Conservation (phyloP, 2,329 filamentous ascomycete genomes). For the Raffaelea arxii region DNA sequence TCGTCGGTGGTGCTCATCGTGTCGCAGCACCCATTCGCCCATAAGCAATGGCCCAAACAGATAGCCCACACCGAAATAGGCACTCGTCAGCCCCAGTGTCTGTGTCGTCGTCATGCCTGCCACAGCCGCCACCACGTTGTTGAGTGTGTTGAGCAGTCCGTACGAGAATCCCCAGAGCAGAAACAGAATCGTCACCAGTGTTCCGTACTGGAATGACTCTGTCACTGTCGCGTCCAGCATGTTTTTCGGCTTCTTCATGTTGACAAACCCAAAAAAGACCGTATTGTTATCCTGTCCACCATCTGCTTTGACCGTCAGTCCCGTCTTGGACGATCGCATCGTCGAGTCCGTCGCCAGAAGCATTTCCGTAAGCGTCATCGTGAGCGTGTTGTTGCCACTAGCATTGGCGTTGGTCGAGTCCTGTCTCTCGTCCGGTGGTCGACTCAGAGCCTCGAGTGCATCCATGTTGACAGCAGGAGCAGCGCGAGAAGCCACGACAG, state of each 20-base stretch:
- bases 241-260: constrained; percentile 58
- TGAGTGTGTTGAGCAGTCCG: constrained; percentile 74
- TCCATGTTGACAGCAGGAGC: not conserved
- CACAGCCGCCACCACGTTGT: constrained; percentile 56
- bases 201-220: constrained; percentile 63
- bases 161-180: constrained; percentile 84
- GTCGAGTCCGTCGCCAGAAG: not conserved
- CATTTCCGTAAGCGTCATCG: not conserved
- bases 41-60: constrained; percentile 60
- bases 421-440: too few species aligned
- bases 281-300: too few species aligned
- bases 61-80: constrained; percentile 64
- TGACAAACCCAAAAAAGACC: constrained; percentile 69
- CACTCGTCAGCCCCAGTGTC: constrained; percentile 56
- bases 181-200: constrained; percentile 70
- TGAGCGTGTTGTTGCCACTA: not conserved
- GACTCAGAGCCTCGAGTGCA: not conserved
- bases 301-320: too few species aligned
- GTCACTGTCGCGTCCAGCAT: constrained; percentile 53
- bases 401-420: not conserved
- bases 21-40: constrained; percentile 60
- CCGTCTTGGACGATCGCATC: not conserved
- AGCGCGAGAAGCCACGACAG: too few species aligned
- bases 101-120: constrained; percentile 51
- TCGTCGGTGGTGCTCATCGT: constrained; percentile 50